phyloP scores from a whole-genome alignment of 2,329 filamentous ascomycete genomes.

The Epichloe festucae region DNA sequence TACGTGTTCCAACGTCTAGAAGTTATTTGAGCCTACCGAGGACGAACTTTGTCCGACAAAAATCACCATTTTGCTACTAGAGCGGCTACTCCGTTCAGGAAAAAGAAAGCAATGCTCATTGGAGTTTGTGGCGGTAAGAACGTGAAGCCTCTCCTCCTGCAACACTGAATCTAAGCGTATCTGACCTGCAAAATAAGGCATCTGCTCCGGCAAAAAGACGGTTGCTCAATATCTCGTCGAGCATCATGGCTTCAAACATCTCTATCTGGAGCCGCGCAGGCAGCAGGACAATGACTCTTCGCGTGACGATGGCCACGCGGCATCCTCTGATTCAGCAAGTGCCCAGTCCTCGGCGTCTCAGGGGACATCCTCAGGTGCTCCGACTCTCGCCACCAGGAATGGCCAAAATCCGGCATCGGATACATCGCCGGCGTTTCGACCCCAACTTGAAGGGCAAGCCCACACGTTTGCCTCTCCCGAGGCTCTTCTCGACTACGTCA shows the following conservation, averaged over 20 bases:
- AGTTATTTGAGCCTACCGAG: not conserved
- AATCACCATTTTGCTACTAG: too few species aligned
- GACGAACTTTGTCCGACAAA: too few species aligned
- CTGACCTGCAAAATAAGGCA: constrained; percentile 45
- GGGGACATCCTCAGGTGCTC: constrained; percentile 12
- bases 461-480: constrained; percentile 48
- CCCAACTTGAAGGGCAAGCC: constrained; percentile 5
- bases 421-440: constrained; percentile 14
- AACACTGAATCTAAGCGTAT: not conserved
- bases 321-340: constrained; percentile 5
- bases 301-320: not conserved
- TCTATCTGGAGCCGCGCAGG: constrained; percentile 38
- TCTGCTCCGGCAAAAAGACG: constrained; percentile 85
- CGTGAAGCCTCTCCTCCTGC: not conserved
- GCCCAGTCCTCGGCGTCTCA: constrained; percentile 4
- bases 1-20: not conserved
- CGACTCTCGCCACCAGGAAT: constrained; percentile 14
- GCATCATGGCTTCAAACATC: constrained; percentile 66
- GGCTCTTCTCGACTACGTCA: constrained; percentile 71
- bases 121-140: constrained; percentile 59
- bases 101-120: constrained; percentile 51
- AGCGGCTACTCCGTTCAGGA: too few species aligned
- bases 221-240: constrained; percentile 80
- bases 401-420: constrained; percentile 14
- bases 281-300: not conserved